These are phyloP conservation scores for Zasmidium angulare DNA, from an alignment of 2,329 filamentous ascomycete genomes.

Conservation along the genomic window DNA sequence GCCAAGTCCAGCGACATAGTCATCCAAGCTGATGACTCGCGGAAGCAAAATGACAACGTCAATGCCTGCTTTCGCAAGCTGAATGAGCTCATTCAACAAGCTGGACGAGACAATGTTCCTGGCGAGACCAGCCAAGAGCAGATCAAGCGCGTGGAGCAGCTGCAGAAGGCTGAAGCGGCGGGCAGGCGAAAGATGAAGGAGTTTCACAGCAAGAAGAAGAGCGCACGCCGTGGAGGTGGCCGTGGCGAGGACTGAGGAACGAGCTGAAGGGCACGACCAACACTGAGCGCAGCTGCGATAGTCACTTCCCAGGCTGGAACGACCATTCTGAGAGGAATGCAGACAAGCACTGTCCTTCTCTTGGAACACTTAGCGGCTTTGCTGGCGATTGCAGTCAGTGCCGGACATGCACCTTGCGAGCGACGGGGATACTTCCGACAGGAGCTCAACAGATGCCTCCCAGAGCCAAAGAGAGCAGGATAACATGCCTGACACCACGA, in stretches of 20 bases:
- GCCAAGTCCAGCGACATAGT: conserved; percentile 54
- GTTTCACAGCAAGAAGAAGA: conserved; percentile 62
- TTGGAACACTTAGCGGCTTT: too few species aligned
- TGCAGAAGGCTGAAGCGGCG: conserved; percentile 61
- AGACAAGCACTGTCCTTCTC: too few species aligned
- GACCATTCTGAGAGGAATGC: too few species aligned
- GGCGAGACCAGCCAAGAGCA: conserved; percentile 62
- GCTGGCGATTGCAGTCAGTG: too few species aligned
- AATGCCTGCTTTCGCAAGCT: conserved; percentile 60
- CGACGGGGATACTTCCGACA: too few species aligned
- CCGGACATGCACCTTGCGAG: too few species aligned
- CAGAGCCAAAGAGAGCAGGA: too few species aligned
- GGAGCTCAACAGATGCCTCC: too few species aligned
- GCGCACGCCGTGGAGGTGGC: conserved; percentile 46
- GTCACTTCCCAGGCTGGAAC: too few species aligned
- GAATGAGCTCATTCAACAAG: conserved; percentile 53
- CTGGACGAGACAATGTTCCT: conserved; percentile 53
- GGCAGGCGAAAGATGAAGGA: conserved; percentile 59
- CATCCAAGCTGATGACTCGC: conserved; percentile 63
- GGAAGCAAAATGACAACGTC: conserved; percentile 62
- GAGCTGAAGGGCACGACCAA: background rate
- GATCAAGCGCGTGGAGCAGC: conserved; percentile 52
- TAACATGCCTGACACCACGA: too few species aligned
- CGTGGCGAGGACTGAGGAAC: conserved; percentile 32
- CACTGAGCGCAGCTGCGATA: too few species aligned